Evolutionary conservation across 2,329 filamentous ascomycete species (phyloP), one percentile per base, ranked within the genome.

Genomic region (Cadophora gregata): DNA sequence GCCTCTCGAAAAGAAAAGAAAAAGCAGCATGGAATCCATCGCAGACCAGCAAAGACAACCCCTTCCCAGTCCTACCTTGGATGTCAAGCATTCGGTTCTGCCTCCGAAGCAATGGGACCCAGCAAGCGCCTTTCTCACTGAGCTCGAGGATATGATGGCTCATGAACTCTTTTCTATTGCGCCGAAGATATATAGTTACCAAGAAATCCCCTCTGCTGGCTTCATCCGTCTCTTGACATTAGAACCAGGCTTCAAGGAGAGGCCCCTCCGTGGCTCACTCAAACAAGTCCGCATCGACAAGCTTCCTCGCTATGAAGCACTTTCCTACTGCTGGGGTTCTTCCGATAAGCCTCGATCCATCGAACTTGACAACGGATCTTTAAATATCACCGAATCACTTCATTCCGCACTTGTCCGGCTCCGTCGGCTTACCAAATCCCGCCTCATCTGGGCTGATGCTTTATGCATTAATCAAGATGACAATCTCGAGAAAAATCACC

Each of bases 391-490:
- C 45, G 21, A 59, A 1, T 60, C 58, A 1, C 19, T 69, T 2
- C 48, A 29, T n/a, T 56, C 67, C 36, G 61, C 59, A 10, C 38
- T 59, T 67, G 33, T 51, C 45, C 38, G 21, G 62, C 14, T 65
- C 65, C 36, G 29, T 65, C 5, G 36, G 48, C 16, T 60, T 79
- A 81, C 65, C 77, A 75, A 1, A 78, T 78, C 42, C 79, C 79
- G 24, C 79, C 78, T 4, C 73, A 79, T 27, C 78, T 73, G 58
- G 75, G 71, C 21, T 5, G 74, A 73, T 38, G 69, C 69, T 10
- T 31, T 75, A 12, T 73, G 72, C 59, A 74, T 75, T 65, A 72
- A 75, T 59, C 72, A 74, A 58, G 64, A 69, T 38, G 68, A 74
- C 42, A 24, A 67, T 1, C 55, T 10, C 0, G 73, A 74, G 53